Conservation (phyloP, 768 basidiomycete species). For the Lactifluus pinguis region DNA sequence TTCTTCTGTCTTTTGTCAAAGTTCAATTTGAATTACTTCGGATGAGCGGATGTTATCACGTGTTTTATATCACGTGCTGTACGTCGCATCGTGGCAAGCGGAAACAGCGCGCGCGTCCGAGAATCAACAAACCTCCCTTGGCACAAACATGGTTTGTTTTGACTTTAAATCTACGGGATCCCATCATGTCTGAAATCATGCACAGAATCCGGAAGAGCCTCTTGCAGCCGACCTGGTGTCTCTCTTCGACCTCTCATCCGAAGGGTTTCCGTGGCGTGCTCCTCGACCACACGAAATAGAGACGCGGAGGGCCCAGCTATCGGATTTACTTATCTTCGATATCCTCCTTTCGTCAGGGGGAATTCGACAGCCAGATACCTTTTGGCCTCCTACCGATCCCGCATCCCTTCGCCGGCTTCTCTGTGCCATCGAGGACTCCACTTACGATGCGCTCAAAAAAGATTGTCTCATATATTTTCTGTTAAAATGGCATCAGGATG, state of each 20-base stretch:
- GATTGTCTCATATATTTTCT: conserved; percentile 76
- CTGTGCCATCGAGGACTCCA: conserved; percentile 47
- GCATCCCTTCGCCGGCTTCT: conserved; percentile 48
- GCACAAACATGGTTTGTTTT: conserved; percentile 4
- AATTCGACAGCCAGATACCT: conserved; percentile 44
- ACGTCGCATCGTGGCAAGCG: too few species aligned
- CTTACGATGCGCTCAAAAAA: conserved; percentile 69
- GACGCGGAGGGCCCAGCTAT: conserved; percentile 49
- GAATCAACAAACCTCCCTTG: neutral
- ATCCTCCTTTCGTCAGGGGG: conserved; percentile 59
- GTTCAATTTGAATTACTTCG: neutral
- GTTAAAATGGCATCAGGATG: conserved; percentile 70
- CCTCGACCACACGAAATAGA: conserved; percentile 49
- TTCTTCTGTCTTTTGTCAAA: neutral
- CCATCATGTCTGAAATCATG: neutral
- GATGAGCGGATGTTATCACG: neutral
- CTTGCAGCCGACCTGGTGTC: conserved; percentile 12
- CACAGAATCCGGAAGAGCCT: conserved; percentile 7
- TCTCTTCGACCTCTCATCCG: conserved; percentile 43
- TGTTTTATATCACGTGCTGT: neutral
- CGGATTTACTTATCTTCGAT: conserved; percentile 64
- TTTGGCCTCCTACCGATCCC: conserved; percentile 61
- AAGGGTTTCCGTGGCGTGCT: conserved; percentile 51
- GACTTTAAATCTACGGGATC: neutral
- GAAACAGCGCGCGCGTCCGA: neutral